A percentile compares a stretch with the other conserved stretches of the same genome.
These are phyloP conservation scores for Agrocybe pediades DNA, from an alignment of 768 basidiomycete genomes.

Conservation along the genomic window DNA sequence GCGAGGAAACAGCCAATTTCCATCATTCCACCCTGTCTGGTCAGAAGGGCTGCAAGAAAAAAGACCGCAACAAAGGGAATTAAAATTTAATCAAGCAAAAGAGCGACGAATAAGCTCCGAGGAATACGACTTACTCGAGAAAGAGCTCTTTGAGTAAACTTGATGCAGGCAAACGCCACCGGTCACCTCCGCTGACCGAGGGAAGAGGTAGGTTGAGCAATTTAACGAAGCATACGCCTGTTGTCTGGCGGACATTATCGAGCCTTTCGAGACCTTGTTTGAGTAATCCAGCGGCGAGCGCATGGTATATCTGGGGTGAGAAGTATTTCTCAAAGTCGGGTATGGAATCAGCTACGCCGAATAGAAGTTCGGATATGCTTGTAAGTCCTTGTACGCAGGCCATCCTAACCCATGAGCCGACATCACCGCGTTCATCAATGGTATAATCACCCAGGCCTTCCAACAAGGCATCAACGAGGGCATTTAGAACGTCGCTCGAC, in stretches of 20 bases:
- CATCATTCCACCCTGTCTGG: constrained; percentile 67
- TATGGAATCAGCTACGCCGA: constrained; percentile 42
- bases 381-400: constrained; percentile 72
- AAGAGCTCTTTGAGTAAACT: constrained; percentile 56
- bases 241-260: constrained; percentile 85
- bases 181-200: constrained; percentile 33
- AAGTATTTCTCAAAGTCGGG: constrained; percentile 59
- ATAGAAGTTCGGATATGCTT: constrained; percentile 50
- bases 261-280: constrained; percentile 92
- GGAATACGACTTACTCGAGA: constrained; percentile 37
- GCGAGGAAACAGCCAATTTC: constrained; percentile 73
- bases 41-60: constrained; percentile 10
- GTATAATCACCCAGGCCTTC: constrained; percentile 88
- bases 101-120: background rate
- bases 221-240: constrained; percentile 60
- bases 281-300: constrained; percentile 64
- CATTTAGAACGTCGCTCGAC: constrained; percentile 42
- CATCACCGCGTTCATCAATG: constrained; percentile 92
- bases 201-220: constrained; percentile 54
- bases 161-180: constrained; percentile 56
- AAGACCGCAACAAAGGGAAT: constrained; percentile 1
- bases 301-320: constrained; percentile 56
- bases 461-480: constrained; percentile 58
- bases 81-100: background rate
- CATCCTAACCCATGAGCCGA: constrained; percentile 94